Evolutionary conservation across 768 basidiomycete genomes (phyloP), one percentile per base, ranked within the genome.

Genomic region (Pilatotrama ljubarskyi): DNA sequence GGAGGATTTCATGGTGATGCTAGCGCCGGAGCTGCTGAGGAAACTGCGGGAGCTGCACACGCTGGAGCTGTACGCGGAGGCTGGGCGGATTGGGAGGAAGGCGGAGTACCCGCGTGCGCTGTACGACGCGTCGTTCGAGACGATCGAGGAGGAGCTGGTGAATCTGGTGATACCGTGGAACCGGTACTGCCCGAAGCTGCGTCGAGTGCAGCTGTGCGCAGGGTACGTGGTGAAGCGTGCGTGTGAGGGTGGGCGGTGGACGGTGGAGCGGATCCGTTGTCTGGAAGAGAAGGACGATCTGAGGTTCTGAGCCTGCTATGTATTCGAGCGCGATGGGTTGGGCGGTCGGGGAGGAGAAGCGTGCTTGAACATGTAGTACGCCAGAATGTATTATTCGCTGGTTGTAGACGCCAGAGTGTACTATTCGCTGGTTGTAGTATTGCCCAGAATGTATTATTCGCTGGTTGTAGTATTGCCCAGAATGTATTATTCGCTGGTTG

Each of bases 91-190:
- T 5, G 44, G 46, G 18, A 17, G 24, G 22, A 44, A 38, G 51
- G 52, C 65, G n/a, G 43, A 56, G 8, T 44, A 63, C 29, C 67
- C 67, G 15, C 10, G 5, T 25, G 58, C 22, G 51, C 49, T 67
- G 17, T 71, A 62, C 51, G 70, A 69, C 52, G 11, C 37, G 36
- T 63, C 63, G 37, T 67, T 36, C 60, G 59, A 29, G 35, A 62
- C 51, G 22, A 51, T 64, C 7, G 76, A 76, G 40, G 69, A 63
- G 22, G 66, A 70, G 41, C 65, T 79, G 47, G 68, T 64, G 26
- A 75, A 76, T 35, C 70, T 76, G 17, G 71, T 81, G 36, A 73
- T 77, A 9, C 76, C 79, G 6, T 81, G 80, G 80, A 76, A 75
- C 51, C 72, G 74, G 43, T 75, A 74, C 40, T 79, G 79, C 55